A percentile compares a stretch with the other conserved stretches of the same genome.
Evolutionary conservation across 2,329 filamentous ascomycete species (phyloP).

Genomic region (Ploettnerulaceae sp.): DNA sequence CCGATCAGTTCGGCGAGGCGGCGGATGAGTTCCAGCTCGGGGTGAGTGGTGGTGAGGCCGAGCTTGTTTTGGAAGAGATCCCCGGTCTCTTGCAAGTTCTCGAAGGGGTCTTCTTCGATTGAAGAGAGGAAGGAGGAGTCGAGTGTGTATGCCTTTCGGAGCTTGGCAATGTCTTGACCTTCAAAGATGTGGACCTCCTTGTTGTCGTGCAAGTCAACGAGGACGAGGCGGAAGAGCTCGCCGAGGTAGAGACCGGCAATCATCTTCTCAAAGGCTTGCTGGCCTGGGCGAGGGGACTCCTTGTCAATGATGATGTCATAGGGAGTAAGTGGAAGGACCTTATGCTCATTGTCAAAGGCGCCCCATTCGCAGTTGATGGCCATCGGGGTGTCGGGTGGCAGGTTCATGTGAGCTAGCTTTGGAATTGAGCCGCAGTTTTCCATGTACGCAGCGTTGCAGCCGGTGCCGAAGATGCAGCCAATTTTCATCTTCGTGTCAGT

Average conservation of each 20-base stretch:
- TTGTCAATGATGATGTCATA: slow-evolving; percentile 88
- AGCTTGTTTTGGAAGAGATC: slow-evolving; percentile 79
- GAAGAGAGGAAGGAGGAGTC: slow-evolving; percentile 90
- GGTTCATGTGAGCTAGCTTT: slow-evolving; percentile 87
- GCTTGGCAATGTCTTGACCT: slow-evolving; percentile 71
- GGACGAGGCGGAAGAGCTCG: slow-evolving; percentile 85
- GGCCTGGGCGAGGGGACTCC: slow-evolving; percentile 84
- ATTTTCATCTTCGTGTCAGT: slow-evolving; percentile 92
- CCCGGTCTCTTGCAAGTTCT: slow-evolving; percentile 86
- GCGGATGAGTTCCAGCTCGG: slow-evolving; percentile 85
- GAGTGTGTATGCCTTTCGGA: slow-evolving; percentile 82
- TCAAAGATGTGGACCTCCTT: slow-evolving; percentile 73
- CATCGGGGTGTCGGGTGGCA: slow-evolving; percentile 78
- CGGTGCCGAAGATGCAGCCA: slow-evolving; percentile 96
- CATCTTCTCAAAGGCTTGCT: slow-evolving; percentile 98
- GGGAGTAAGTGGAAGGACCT: slow-evolving; percentile 76
- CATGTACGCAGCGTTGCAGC: slow-evolving; percentile 98
- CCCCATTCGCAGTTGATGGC: slow-evolving; percentile 98
- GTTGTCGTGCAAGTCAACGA: slow-evolving; percentile 81
- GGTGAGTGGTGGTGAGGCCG: slow-evolving; percentile 61
- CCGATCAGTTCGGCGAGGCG: slow-evolving; percentile 91
- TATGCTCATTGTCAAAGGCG: slow-evolving; percentile 91
- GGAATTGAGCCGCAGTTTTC: slow-evolving; percentile 86
- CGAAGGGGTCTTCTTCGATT: slow-evolving; percentile 92
- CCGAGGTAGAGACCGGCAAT: slow-evolving; percentile 91